phyloP scores from a whole-genome alignment of 108 stramenopile species.

The Fragilaria crotonensis region DNA sequence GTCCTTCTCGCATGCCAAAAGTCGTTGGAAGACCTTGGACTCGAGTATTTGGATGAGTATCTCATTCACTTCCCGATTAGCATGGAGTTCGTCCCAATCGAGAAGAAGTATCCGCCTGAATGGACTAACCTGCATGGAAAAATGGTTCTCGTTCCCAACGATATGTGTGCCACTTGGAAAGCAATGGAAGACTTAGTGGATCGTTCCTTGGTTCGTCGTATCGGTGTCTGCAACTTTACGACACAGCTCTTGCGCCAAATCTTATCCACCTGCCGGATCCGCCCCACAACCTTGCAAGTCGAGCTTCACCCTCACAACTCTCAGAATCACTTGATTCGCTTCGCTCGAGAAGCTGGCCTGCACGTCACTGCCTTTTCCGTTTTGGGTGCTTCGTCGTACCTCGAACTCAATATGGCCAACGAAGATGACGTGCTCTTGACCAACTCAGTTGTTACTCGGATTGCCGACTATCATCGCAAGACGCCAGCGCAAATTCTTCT shows the following conservation, averaged over 20 bases:
- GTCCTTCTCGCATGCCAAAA: constrained; percentile 62
- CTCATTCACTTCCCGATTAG: constrained; percentile 92
- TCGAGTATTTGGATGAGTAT: constrained; percentile 89
- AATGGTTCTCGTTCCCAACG: constrained; percentile 70
- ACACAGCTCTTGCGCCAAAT: constrained; percentile 76
- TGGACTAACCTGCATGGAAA: constrained; percentile 82
- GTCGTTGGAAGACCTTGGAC: constrained; percentile 70
- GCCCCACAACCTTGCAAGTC: constrained; percentile 78
- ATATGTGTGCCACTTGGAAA: constrained; percentile 80
- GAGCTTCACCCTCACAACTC: constrained; percentile 87
- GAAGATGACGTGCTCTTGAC: constrained; percentile 58
- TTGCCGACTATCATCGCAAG: constrained; percentile 57
- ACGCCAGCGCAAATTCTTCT: constrained; percentile 83
- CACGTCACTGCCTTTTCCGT: constrained; percentile 79
- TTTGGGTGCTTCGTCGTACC: constrained; percentile 75
- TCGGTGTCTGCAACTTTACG: constrained; percentile 87
- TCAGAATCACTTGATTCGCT: constrained; percentile 73
- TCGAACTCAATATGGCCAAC: constrained; percentile 74
- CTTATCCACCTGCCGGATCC: constrained; percentile 55
- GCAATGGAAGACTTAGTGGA: constrained; percentile 77
- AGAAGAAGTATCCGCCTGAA: constrained; percentile 88
- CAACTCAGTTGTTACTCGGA: constrained; percentile 37
- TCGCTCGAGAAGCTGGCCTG: constrained; percentile 72
- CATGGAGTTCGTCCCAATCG: constrained; percentile 86
- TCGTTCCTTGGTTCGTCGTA: constrained; percentile 37